A percentile compares a stretch with the other conserved stretches of the same genome.
Evolutionary conservation across 805 yeast species (phyloP).

Genomic region (Schwanniomyces polymorphus): DNA sequence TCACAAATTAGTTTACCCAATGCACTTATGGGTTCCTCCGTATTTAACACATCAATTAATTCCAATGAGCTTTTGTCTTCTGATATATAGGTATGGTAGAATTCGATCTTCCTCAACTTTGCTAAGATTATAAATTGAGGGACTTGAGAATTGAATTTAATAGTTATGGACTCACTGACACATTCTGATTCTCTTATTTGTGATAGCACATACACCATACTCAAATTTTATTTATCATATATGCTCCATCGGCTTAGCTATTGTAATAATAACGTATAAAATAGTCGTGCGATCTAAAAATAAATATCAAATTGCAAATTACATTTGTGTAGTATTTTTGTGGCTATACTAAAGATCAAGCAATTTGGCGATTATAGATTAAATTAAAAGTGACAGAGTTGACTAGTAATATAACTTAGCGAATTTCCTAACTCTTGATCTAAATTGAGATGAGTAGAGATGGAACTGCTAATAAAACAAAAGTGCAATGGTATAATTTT

Average conservation of each 20-base stretch:
- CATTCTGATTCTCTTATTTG: constrained; percentile 16
- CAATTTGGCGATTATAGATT: background rate
- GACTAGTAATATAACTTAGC: too few relatives aligned
- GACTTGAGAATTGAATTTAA: constrained; percentile 5
- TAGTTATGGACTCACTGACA: constrained; percentile 11
- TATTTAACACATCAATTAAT: constrained; percentile 10
- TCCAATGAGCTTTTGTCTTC: background rate
- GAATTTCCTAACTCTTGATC: background rate
- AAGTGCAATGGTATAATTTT: constrained; percentile 21
- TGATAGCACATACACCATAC: constrained; percentile 16
- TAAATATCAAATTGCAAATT: background rate
- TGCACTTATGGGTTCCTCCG: constrained; percentile 12
- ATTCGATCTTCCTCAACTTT: constrained; percentile 13
- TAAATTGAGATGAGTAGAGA: background rate
- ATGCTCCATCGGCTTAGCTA: background rate
- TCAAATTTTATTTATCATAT: background rate
- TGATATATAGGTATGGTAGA: constrained; percentile 5
- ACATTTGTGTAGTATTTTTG: background rate
- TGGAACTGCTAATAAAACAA: background rate
- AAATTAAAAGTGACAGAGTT: too few relatives aligned
- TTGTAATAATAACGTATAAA: background rate
- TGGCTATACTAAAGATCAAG: background rate
- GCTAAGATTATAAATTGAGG: constrained; percentile 10
- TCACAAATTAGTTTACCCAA: constrained; percentile 9
- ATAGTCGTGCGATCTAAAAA: background rate